Conservation (phyloP, 2,329 filamentous ascomycete species). For the Aureobasidium uvarum region DNA sequence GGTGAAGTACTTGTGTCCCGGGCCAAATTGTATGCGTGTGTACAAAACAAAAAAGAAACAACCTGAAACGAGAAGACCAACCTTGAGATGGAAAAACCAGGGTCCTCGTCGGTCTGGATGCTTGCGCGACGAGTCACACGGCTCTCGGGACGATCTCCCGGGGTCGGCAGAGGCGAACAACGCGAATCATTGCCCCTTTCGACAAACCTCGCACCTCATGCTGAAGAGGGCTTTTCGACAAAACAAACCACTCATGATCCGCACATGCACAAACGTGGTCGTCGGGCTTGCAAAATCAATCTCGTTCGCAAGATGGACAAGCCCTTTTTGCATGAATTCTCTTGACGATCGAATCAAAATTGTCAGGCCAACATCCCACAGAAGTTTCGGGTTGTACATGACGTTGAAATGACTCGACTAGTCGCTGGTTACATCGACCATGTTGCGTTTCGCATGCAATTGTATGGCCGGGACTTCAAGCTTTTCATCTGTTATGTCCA, state of each 20-base stretch:
- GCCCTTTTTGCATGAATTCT: not conserved
- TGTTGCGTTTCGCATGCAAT: not conserved
- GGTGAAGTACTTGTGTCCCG: no score
- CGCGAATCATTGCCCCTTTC: slow-evolving; percentile 6
- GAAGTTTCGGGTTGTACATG: not conserved
- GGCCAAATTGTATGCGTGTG: no score
- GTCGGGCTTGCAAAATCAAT: not conserved
- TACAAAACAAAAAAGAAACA: not conserved
- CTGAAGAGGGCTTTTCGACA: not conserved
- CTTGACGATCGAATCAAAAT: not conserved
- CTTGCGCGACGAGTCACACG: not conserved
- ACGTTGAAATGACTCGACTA: slow-evolving; percentile 22
- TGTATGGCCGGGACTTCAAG: not conserved
- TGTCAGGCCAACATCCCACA: not conserved
- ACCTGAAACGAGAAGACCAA: not conserved
- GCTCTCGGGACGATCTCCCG: slow-evolving; percentile 4
- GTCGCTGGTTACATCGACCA: not conserved
- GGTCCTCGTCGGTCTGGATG: slow-evolving; percentile 1
- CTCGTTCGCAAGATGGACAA: not conserved
- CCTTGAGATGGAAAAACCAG: not conserved
- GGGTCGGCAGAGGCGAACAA: not conserved
- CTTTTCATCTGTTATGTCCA: not conserved
- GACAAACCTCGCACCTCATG: slow-evolving; percentile 15
- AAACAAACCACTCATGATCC: slow-evolving; percentile 21
- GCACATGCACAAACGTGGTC: not conserved